Base-by-base conservation (phyloP, 768 basidiomycete genomes). In the Multifurca ochricompacta region DNA sequence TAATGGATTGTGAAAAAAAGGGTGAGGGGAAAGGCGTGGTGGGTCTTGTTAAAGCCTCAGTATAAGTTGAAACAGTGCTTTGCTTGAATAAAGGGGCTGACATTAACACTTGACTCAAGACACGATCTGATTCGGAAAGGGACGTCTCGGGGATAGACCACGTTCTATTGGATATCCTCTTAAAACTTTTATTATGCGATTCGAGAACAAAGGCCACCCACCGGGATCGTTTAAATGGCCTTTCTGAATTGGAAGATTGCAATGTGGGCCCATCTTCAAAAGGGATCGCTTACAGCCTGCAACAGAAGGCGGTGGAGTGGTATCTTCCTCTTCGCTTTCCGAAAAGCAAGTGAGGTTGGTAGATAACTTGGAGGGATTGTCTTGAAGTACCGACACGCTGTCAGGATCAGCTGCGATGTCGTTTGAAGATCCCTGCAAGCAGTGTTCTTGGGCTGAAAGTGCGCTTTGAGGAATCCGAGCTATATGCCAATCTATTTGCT, bases 201-300 rank as follows among this genome's bases (percentile, higher is more conserved):
- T n/a, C n/a, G n/a, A n/a, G n/a, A n/a, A n/a, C 18, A 19, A 45
- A 3, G 1, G n/a, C 8, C 4, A 51, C 55, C 18, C 8, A 56
- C 55, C 55, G 43, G 37, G 4, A 21, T 11, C 55, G 42, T 14
- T 56, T 56, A 16, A n/a, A 27, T 1, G 55, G 44, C n/a, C 25
- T 50, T n/a, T 16, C 30, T 11, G n/a, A 7, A 19, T 16, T 39
- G 34, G 13, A 19, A 19, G 6, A 18, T 31, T 18, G 19, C 0
- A 5, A 47, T 16, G n/a, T 35, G n/a, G 25, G 2, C 1, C 3
- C 27, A 5, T 56, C 55, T 1, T 51, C 49, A 5, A 18, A 14
- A 41, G 37, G 18, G 4, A n/a, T 11, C 59, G 51, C 36, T 60
- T 60, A 30, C 18, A 8, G 25, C 59, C 59, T 18, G 44, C 56